phyloP scores from a whole-genome alignment of 1,284 basidiomycete species.

The Cryptococcus depauperatus region DNA sequence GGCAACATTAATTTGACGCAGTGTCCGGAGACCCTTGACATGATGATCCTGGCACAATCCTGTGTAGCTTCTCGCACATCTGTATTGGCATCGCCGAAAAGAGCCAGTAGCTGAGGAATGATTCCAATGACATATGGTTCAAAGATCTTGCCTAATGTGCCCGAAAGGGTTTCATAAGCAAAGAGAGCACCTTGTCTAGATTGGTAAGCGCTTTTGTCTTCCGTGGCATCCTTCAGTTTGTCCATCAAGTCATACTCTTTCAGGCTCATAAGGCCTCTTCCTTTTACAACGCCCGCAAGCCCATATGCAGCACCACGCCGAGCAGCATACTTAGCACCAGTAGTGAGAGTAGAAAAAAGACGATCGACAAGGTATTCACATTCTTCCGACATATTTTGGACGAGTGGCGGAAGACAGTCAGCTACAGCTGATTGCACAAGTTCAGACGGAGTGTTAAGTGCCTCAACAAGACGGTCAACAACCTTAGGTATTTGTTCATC shows the following conservation, averaged over 20 bases:
- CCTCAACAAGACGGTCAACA: constrained; percentile 81
- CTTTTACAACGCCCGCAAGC: constrained; percentile 83
- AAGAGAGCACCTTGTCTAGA: constrained; percentile 91
- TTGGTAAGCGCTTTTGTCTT: constrained; percentile 84
- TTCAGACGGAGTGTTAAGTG: constrained; percentile 89
- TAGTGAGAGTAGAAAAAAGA: constrained; percentile 67
- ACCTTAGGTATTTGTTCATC: constrained; percentile 74
- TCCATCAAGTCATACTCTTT: constrained; percentile 74
- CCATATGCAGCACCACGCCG: constrained; percentile 95
- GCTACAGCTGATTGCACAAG: constrained; percentile 95
- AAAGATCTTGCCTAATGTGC: constrained; percentile 59
- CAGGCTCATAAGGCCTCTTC: constrained; percentile 75
- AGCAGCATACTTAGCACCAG: constrained; percentile 76
- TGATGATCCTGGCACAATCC: constrained; percentile 88
- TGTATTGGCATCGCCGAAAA: constrained; percentile 80
- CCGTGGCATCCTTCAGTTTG: constrained; percentile 66
- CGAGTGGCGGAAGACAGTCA: constrained; percentile 84
- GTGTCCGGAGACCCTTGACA: constrained; percentile 86
- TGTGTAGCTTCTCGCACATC: constrained; percentile 94
- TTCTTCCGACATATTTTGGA: constrained; percentile 59
- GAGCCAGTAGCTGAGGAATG: constrained; percentile 73
- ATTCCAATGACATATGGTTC: constrained; percentile 83
- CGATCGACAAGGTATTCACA: constrained; percentile 65
- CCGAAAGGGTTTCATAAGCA: constrained; percentile 84
- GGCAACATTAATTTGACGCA: constrained; percentile 94